Base-by-base conservation (phyloP, 106 monocot genomes). In the Dioscorea zingiberensis region DNA sequence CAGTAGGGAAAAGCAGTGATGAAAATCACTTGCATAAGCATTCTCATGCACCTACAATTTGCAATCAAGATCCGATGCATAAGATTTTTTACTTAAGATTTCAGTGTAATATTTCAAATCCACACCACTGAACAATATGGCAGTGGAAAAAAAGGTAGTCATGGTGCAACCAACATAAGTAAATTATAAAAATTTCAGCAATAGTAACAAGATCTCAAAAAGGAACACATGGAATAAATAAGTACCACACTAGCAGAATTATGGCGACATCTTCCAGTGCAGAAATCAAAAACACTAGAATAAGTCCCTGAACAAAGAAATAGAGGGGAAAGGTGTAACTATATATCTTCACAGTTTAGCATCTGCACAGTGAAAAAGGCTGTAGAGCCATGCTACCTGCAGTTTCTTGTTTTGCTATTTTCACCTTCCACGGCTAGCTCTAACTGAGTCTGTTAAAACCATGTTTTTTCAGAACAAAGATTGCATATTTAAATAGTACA, bases 231-330 rank as follows among this genome's bases (percentile, higher is more conserved):
- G 28, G 51, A 62, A 49, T 59, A 64, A 67, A 18, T 71, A 57
- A 61, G 26, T 88, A 98, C 97, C 89, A 98, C 92, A 77, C 83
- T 98, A 6, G 88, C 86, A 76, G 92, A 93, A 77, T 86, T 98
- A 86, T 93, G 97, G 30, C 92, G 92, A 53, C 97, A 98, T 69
- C 88, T 92, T 76, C 92, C 97, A 74, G 72, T 63, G 73, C 92
- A 98, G 69, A 88, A 93, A 78, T 98, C 92, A 74, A 98, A 98
- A 47, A 77, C 78, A 74, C 55, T 87, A 47, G 62, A 61, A 74
- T 98, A 93, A 56, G 77, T 92, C 3, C 88, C 97, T 97, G 63
- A n/a, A 73, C 38, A 74, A 80, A 63, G 58, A 59, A 10, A 51
- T 13, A n/a, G n/a, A 67, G 25, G 13, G 0, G 61, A 67, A 69